phyloP scores from a whole-genome alignment of 75 land plant species.

The Isoetes taiwanensis region DNA sequence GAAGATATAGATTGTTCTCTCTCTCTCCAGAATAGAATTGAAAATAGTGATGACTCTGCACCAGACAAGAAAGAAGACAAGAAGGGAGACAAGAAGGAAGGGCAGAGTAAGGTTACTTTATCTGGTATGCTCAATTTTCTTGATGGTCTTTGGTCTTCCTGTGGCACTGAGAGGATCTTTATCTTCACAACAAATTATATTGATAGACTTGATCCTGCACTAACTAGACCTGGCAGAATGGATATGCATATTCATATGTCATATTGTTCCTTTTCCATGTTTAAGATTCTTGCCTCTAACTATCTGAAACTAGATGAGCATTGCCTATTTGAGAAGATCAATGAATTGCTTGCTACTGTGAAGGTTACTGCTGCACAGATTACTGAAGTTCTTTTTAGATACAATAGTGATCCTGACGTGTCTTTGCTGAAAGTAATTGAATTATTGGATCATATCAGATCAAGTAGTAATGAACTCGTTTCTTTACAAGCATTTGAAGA shows the following conservation, averaged over 20 bases:
- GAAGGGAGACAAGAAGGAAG: neutral
- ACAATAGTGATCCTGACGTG: too few relatives aligned
- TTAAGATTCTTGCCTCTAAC: too few relatives aligned
- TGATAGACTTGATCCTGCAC: conserved; percentile 39
- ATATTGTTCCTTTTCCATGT: conserved; percentile 33
- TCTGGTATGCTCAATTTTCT: conserved; percentile 58
- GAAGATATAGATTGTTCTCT: conserved; percentile 6
- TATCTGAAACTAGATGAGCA: too few relatives aligned
- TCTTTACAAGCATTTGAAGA: too few relatives aligned
- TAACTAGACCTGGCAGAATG: conserved; percentile 60
- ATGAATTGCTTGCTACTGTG: too few relatives aligned
- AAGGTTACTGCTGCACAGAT: too few relatives aligned
- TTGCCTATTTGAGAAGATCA: too few relatives aligned
- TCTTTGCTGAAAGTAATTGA: too few relatives aligned
- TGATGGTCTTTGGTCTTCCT: conserved; percentile 50
- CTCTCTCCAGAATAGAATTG: conserved; percentile 2
- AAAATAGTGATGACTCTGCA: too few relatives aligned
- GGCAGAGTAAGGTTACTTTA: conserved; percentile 23
- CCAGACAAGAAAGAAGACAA: neutral
- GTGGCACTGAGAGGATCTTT: conserved; percentile 18
- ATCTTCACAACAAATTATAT: conserved; percentile 30
- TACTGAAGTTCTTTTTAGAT: too few relatives aligned
- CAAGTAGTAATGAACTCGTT: too few relatives aligned
- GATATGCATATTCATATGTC: conserved; percentile 58
- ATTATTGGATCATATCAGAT: too few relatives aligned